phyloP scores from a whole-genome alignment of 495 filamentous ascomycete genomes.

The Baudoinia panamericana region DNA sequence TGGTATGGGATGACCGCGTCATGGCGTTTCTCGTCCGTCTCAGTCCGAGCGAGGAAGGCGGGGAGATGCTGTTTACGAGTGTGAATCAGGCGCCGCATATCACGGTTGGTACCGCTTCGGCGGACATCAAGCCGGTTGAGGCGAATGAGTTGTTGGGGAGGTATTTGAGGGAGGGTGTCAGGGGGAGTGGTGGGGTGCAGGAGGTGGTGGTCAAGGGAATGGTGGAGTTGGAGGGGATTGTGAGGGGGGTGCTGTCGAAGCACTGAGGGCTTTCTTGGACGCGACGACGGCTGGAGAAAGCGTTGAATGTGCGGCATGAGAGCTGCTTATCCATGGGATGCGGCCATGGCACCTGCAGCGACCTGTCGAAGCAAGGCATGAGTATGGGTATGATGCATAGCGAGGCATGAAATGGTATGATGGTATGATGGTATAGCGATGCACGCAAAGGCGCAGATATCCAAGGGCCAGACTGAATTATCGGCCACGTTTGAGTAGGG shows the following conservation, averaged over 20 bases:
- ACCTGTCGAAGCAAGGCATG: too few relatives aligned
- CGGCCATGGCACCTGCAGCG: too few relatives aligned
- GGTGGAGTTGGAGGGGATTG: constrained; percentile 31
- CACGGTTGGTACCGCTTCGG: constrained; percentile 67
- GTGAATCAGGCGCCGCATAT: constrained; percentile 74
- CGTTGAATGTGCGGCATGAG: too few relatives aligned
- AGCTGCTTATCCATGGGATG: too few relatives aligned
- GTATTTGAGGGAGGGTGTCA: constrained; percentile 48
- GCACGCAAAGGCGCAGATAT: too few relatives aligned
- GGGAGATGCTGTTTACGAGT: constrained; percentile 51
- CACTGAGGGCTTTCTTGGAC: constrained; percentile 1
- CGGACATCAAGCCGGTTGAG: constrained; percentile 75
- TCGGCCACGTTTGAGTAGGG: too few relatives aligned
- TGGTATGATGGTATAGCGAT: too few relatives aligned
- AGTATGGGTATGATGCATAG: too few relatives aligned
- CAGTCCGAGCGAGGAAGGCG: constrained; percentile 8
- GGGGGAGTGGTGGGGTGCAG: constrained; percentile 35
- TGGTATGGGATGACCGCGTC: constrained; percentile 68
- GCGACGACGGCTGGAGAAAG: too few relatives aligned
- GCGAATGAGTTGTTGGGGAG: constrained; percentile 68
- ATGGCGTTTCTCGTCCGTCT: constrained; percentile 82
- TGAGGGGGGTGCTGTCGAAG: constrained; percentile 27
- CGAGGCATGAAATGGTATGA: too few relatives aligned
- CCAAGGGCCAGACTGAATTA: too few relatives aligned
- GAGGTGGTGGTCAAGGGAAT: constrained; percentile 29